Evolutionary conservation across 129 eudicot species (phyloP).

Genomic region (Artemisia annua): DNA sequence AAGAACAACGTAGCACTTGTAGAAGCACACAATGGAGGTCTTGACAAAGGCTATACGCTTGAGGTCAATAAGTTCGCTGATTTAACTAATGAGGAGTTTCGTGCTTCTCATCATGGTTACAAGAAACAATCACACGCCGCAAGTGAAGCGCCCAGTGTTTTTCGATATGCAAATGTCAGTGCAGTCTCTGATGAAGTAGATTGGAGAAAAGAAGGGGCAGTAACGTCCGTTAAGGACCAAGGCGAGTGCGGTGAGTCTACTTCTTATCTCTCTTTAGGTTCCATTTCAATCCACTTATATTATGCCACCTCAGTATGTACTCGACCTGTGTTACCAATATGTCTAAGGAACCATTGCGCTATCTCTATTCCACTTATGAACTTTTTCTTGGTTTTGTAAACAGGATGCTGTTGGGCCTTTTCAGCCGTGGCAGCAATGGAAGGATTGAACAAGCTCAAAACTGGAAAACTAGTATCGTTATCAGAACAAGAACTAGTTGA

Average conservation of each 20-base stretch:
- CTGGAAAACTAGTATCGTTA: slow-evolving; percentile 41
- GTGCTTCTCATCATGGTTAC: slow-evolving; percentile 37
- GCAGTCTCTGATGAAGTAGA: slow-evolving; percentile 39
- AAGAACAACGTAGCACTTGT: slow-evolving; percentile 42
- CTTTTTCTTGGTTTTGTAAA: neutral
- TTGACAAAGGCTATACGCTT: slow-evolving; percentile 28
- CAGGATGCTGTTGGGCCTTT: slow-evolving; percentile 75
- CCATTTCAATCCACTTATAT: too few species aligned
- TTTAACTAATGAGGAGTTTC: slow-evolving; percentile 53
- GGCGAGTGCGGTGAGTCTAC: slow-evolving; percentile 40
- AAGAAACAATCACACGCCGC: slow-evolving; percentile 11
- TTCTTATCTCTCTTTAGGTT: neutral
- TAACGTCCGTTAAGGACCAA: slow-evolving; percentile 50
- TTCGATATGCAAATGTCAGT: slow-evolving; percentile 42
- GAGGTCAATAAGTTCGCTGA: slow-evolving; percentile 49
- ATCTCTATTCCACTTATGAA: too few species aligned
- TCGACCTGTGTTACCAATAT: too few species aligned
- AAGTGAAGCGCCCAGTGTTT: neutral
- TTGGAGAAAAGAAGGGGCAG: slow-evolving; percentile 56
- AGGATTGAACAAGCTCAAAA: slow-evolving; percentile 45
- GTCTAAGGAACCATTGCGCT: too few species aligned
- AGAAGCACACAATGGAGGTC: slow-evolving; percentile 34
- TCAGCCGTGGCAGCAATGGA: slow-evolving; percentile 59
- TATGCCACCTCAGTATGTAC: too few species aligned
- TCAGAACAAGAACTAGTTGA: slow-evolving; percentile 59